Base-by-base conservation (phyloP, 371 early-diverging fungal genomes). In the Phascolomyces articulosus region DNA sequence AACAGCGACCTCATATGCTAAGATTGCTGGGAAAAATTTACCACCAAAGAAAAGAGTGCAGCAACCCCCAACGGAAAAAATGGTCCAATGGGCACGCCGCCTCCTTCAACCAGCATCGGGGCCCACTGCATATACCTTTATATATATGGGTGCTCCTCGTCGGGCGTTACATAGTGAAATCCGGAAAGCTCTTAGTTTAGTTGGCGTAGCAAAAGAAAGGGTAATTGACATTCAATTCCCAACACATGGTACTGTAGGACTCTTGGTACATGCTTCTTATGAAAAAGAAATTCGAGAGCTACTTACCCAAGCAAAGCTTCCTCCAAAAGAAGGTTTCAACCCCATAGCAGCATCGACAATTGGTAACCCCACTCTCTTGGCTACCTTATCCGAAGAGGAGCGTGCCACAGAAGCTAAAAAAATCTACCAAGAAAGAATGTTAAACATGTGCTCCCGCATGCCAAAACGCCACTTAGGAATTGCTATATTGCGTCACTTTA, bases 181-280 rank as follows among this genome's bases (percentile, higher is more conserved):
- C 2, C 55, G 56, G 26, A 34, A 21, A 1, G 27, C 49, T 11
- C 61, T 60, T 13, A 8, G 47, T 2, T 18, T 38, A 7, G 15
- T 66, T 1, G 58, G 58, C 0, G 44, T 66, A 2, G 23, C 27
- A 3, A 60, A 66, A 31, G 29, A 20, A 6, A 10, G 61, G 0
- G 23, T 60, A 3, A 44, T 66, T 3, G 66, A 66, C 29, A 27
- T 66, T 9, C 66, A 60, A 8, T 66, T 66, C 53, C 61, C 66
- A 3, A 31, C 48, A 1, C 44, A 20, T 34, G 56, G 66, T 28
- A 20, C 27, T 31, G 40, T 61, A 4, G 62, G 57, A 0, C 23
- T 66, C 0, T 29, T 61, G 20, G 24, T 66, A 3, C 48, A 66
- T 49, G 0, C 16, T 1, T 59, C 53, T 0, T 65, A 23, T 23